Evolutionary conservation across 2,329 filamentous ascomycete species (phyloP), one percentile per base, ranked within the genome.

Genomic region (Alternaria novae-zelandiae): DNA sequence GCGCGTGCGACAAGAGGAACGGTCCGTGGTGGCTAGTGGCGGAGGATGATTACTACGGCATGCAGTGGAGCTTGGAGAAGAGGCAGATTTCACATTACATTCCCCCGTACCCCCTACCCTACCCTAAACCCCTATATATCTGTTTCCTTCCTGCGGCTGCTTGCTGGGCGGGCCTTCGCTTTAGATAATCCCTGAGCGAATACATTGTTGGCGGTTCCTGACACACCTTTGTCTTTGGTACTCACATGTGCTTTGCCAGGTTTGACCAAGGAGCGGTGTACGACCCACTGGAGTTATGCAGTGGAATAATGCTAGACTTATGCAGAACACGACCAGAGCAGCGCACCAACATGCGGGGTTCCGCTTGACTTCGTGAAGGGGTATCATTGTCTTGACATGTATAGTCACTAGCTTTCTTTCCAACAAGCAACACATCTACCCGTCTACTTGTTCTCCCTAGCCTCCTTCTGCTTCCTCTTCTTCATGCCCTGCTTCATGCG

Each of bases 381-480:
- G 59, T 61, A 61, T 61, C 59, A 46, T 57, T 58, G 15, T 61
- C 32, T 55, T 20, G 11, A 25, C 13, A 8, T 43, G 28, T 53
- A 36, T 12, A 53, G 49, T 17, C 36, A 41, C 17, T 36, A 20
- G 21, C 21, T 23, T 25, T 49, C 46, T 25, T 21, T n/a, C 17
- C 21, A 49, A 26, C 21, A 26, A 25, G 23, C 21, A 28, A 23
- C 28, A 43, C 10, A 11, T 11, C 54, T 26, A 23, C 17, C 3
- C 13, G 13, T n/a, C 12, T 47, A 59, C 10, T 57, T 43, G 26
- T 36, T 78, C 58, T 80, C 80, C 65, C 86, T 81, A 50, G 83
- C 83, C 72, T 87, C 88, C 69, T 90, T 92, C 70, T 89, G 87
- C 79, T 88, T 92, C 72, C 88, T 86, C 79, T 92, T 96, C 74